Conservation (phyloP, 176 grass and related monocot species). For the Triticum monococcum region DNA sequence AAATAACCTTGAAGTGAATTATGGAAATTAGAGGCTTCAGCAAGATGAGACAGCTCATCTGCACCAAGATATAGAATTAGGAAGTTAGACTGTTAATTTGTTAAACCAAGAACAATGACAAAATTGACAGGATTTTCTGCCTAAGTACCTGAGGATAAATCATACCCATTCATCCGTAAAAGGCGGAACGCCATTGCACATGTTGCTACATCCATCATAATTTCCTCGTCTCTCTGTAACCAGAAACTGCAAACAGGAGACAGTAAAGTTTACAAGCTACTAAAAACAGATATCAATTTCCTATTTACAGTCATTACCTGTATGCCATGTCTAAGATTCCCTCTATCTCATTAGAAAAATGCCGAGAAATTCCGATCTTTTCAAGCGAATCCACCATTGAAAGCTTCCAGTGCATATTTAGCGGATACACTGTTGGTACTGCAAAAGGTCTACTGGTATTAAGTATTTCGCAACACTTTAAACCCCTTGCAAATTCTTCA, state of each 20-base stretch:
- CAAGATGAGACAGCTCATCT: neutral
- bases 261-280: conserved; percentile 22
- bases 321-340: conserved; percentile 63
- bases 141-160: conserved; percentile 51
- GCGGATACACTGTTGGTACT: conserved; percentile 59
- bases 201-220: neutral
- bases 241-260: neutral
- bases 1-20: neutral
- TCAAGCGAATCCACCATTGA: conserved; percentile 64
- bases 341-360: conserved; percentile 61
- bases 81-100: neutral
- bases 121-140: neutral
- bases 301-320: conserved; percentile 37
- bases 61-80: neutral
- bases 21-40: neutral
- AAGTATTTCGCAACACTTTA: neutral
- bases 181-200: neutral
- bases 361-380: conserved; percentile 55
- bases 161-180: neutral
- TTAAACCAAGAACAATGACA: neutral
- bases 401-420: conserved; percentile 48
- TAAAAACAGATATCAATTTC: neutral
- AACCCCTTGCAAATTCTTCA: neutral
- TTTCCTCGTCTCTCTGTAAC: neutral
- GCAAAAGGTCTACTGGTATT: neutral